A percentile compares a stretch with the other conserved stretches of the same genome.
These are phyloP conservation scores for Hypoxylon sp. DNA, from an alignment of 2,329 filamentous ascomycete genomes.

Conservation along the genomic window DNA sequence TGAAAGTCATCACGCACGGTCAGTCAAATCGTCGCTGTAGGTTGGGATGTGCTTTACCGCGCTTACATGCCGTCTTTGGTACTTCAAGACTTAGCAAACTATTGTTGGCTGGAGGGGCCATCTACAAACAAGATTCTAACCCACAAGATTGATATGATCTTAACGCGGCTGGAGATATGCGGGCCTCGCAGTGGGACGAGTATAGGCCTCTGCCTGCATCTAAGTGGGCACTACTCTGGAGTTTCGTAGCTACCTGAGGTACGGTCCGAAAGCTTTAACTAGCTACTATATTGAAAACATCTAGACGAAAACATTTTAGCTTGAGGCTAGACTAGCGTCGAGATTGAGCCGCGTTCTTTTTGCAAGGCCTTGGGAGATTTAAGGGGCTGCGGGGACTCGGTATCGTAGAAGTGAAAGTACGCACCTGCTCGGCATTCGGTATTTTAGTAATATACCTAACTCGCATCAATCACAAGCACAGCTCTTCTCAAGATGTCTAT, in stretches of 20 bases:
- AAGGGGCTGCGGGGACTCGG: conserved; percentile 19
- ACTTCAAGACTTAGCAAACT: not conserved
- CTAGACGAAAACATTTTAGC: conserved; percentile 15
- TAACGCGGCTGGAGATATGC: not conserved
- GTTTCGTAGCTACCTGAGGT: conserved; percentile 16
- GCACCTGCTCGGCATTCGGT: conserved; percentile 28
- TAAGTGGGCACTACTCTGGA: conserved; percentile 13
- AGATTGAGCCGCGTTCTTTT: not conserved
- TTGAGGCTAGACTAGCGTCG: conserved; percentile 19
- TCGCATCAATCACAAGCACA: not conserved
- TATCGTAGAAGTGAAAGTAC: conserved; percentile 19
- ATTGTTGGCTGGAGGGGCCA: not conserved
- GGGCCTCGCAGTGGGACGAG: conserved; percentile 1
- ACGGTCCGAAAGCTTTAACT: conserved; percentile 25
- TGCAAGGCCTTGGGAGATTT: conserved; percentile 22
- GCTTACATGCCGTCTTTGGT: not conserved
- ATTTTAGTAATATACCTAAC: not conserved
- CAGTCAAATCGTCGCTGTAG: not conserved
- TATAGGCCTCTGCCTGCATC: conserved; percentile 4
- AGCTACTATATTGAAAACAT: not conserved
- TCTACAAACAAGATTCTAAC: not conserved
- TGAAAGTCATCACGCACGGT: not conserved
- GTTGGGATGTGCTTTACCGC: not conserved
- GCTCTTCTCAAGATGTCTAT: not conserved
- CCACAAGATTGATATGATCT: not conserved